phyloP scores from a whole-genome alignment of 1,139 yeast genomes.

The Pichia sp. region DNA sequence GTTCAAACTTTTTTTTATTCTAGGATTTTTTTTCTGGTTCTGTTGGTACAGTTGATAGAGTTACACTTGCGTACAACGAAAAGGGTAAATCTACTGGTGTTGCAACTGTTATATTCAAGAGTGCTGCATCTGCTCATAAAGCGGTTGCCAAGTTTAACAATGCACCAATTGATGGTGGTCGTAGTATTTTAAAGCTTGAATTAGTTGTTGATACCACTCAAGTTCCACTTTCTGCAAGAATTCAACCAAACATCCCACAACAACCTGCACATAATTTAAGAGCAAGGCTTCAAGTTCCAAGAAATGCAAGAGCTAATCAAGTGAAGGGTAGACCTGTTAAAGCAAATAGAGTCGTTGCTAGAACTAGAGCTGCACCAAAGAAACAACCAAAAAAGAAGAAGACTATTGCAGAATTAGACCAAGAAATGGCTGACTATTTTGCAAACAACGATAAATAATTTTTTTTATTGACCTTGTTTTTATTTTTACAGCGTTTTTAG shows the following conservation, averaged over 20 bases:
- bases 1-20: slow-evolving; percentile 15
- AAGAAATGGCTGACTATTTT: slow-evolving; percentile 71
- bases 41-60: slow-evolving; percentile 76
- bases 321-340: slow-evolving; percentile 15
- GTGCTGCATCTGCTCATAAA: slow-evolving; percentile 58
- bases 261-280: slow-evolving; percentile 1
- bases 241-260: slow-evolving; percentile 41
- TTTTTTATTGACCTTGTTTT: background rate
- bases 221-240: slow-evolving; percentile 70
- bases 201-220: slow-evolving; percentile 79
- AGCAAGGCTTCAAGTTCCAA: background rate
- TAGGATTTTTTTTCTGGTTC: slow-evolving; percentile 87
- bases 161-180: slow-evolving; percentile 89
- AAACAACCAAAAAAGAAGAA: slow-evolving; percentile 48
- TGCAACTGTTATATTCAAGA: slow-evolving; percentile 77
- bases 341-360: slow-evolving; percentile 6
- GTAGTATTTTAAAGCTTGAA: slow-evolving; percentile 72
- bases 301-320: slow-evolving; percentile 2
- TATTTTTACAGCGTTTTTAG: no score
- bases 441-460: slow-evolving; percentile 23
- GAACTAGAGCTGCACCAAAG: slow-evolving; percentile 26
- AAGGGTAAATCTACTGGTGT: slow-evolving; percentile 88
- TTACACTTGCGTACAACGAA: slow-evolving; percentile 74
- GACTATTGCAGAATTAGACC: slow-evolving; percentile 85
- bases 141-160: slow-evolving; percentile 87